phyloP scores from a whole-genome alignment of 495 filamentous ascomycete genomes.

The Trichoderma asperelloides region DNA sequence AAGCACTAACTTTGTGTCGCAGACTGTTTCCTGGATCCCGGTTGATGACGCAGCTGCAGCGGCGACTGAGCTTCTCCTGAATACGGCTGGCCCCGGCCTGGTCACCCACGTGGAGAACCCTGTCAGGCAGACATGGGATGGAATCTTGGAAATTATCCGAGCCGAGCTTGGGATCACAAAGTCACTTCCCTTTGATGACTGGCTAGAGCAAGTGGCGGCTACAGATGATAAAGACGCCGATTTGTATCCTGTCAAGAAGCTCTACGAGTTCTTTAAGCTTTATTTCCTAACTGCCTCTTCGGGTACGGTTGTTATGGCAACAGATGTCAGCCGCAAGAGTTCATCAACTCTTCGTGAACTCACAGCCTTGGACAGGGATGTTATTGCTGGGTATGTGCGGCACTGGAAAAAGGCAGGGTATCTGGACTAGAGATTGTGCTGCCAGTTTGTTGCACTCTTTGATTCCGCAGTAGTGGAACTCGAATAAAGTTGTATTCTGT shows the following conservation, averaged over 20 bases:
- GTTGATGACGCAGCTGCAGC: background rate
- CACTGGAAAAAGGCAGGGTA: constrained; percentile 5
- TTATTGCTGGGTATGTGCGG: background rate
- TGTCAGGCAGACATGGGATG: background rate
- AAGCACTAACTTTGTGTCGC: background rate
- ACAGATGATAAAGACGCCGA: background rate
- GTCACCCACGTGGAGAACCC: constrained; percentile 3
- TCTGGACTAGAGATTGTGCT: background rate
- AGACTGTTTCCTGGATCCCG: constrained; percentile 4
- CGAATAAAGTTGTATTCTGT: background rate
- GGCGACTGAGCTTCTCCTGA: background rate
- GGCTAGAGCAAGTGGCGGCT: background rate
- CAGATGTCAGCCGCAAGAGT: background rate
- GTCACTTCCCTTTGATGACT: background rate
- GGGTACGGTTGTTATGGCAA: background rate
- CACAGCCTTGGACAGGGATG: background rate
- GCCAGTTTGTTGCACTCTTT: background rate
- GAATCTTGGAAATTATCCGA: background rate
- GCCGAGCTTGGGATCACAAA: background rate
- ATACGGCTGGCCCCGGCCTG: background rate
- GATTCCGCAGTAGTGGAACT: no score
- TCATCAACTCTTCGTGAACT: background rate
- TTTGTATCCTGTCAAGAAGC: background rate
- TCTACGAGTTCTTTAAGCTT: constrained; percentile 4
- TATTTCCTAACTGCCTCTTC: background rate